Conservation (phyloP, 352 stramenopile genomes). For the Phytophthora uliginosa region DNA sequence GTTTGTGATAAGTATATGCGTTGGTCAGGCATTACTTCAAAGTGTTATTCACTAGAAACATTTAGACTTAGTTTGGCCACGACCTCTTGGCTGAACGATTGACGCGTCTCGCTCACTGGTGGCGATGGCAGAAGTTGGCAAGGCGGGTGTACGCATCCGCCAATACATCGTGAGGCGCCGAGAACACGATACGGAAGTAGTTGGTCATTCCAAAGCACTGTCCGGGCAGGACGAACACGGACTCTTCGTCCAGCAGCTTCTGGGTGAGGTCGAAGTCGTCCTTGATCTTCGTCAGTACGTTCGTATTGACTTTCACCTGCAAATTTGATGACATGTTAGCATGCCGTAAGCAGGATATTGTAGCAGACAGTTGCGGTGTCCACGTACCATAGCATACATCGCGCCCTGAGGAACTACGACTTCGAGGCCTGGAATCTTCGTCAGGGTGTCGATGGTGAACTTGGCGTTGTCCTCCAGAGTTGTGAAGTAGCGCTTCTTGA, state of each 20-base stretch:
- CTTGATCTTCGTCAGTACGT: conserved; percentile 81
- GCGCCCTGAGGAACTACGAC: conserved; percentile 93
- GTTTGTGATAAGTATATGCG: no score
- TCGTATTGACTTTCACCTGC: conserved; percentile 72
- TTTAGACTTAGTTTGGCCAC: background rate
- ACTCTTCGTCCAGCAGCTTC: conserved; percentile 96
- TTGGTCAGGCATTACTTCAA: background rate
- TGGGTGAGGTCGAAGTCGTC: conserved; percentile 96
- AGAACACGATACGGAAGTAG: conserved; percentile 85
- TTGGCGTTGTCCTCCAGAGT: conserved; percentile 90
- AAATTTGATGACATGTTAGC: background rate
- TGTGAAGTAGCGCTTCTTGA: conserved; percentile 88
- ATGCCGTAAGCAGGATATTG: background rate
- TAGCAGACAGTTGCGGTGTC: background rate
- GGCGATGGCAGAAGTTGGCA: conserved; percentile 63
- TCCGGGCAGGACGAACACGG: conserved; percentile 96
- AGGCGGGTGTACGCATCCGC: conserved; percentile 73
- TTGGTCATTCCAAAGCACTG: conserved; percentile 73
- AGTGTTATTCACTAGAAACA: background rate
- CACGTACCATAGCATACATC: conserved; percentile 96
- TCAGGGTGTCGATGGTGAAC: conserved; percentile 82
- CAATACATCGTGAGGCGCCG: conserved; percentile 71
- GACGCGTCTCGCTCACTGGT: conserved; percentile 29
- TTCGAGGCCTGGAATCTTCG: conserved; percentile 84
- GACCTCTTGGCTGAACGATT: no score